These are phyloP conservation scores for Nymphaea thermarum DNA, from an alignment of 164 flowering plant species.

Conservation along the genomic window DNA sequence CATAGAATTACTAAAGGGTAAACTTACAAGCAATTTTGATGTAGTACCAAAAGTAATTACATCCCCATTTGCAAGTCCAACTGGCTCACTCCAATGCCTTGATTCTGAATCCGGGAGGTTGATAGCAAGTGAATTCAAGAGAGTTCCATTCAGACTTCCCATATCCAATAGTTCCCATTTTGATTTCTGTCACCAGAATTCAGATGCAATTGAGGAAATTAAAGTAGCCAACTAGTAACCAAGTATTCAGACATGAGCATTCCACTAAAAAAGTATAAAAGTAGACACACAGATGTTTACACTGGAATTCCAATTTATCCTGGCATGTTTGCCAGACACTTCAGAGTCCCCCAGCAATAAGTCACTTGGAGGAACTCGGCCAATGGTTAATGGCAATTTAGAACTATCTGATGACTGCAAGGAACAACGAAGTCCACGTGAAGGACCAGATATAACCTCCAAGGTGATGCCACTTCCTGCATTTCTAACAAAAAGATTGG, in stretches of 20 bases:
- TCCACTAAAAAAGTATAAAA: neutral
- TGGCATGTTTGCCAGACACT: conserved; percentile 95
- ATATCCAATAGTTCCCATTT: conserved; percentile 95
- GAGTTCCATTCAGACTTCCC: conserved; percentile 97
- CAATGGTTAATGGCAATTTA: conserved; percentile 71
- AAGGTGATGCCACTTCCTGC: conserved; percentile 85
- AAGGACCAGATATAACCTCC: conserved; percentile 87
- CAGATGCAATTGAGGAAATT: neutral
- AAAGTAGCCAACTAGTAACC: neutral
- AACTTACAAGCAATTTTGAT: conserved; percentile 61
- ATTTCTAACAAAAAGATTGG: conserved; percentile 63
- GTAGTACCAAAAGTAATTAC: conserved; percentile 79
- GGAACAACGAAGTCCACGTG: conserved; percentile 44
- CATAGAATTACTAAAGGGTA: neutral
- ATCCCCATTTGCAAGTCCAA: conserved; percentile 71
- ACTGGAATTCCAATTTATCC: conserved; percentile 74
- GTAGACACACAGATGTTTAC: conserved; percentile 18
- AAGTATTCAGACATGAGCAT: neutral
- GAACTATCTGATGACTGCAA: conserved; percentile 42
- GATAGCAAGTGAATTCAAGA: conserved; percentile 52
- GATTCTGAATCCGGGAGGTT: conserved; percentile 50
- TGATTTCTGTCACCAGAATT: conserved; percentile 42
- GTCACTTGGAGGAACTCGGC: conserved; percentile 84
- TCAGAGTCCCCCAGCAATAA: conserved; percentile 67
- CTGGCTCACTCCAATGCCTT: conserved; percentile 74